Evolutionary conservation across 352 stramenopile species (phyloP), one percentile per base, ranked within the genome.

Genomic region (Globisporangium paddicum): DNA sequence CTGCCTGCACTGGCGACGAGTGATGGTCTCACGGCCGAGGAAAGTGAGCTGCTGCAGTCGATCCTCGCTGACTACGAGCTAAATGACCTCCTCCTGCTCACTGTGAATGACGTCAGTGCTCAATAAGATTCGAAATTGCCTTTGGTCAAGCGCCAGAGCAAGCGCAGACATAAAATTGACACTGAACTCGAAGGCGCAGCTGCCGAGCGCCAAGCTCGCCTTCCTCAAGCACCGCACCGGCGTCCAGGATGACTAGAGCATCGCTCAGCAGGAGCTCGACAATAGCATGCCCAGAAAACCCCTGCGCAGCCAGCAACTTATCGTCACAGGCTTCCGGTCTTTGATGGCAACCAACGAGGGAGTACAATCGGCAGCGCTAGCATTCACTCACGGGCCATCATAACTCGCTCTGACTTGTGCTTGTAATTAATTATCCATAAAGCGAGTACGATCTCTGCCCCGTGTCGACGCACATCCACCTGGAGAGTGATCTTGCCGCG

Each of bases 291-390:
- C 38, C 0, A 37, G 52, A 14, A 38, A 58, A 18, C 37, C 35
- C 3, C 6, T 46, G 23, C 52, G 38, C 19, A 58, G 49, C 26
- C 52, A 58, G 21, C 37, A 58, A 32, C 47, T 49, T 14, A 7
- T 21, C 0, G 28, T 48, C 13, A 23, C 21, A 23, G 44, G 44
- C 11, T 26, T 50, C 23, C 26, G 10, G 19, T 19, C 44, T 5
- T 6, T 10, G 13, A 50, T 50, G 23, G 21, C 44, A 2, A 23
- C 23, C 13, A 23, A 50, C n/a, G n/a, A n/a, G n/a, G n/a, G n/a
- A n/a, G n/a, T 34, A 50, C 19, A 23, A 19, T 10, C 8, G 34
- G 34, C 7, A 3, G 8, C 7, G 8, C n/a, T n/a, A n/a, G n/a
- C n/a, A n/a, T n/a, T n/a, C n/a, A n/a, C n/a, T 38, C 34, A 13